phyloP scores from a whole-genome alignment of 78 protist genomes.

The Andalucia godoyi region DNA sequence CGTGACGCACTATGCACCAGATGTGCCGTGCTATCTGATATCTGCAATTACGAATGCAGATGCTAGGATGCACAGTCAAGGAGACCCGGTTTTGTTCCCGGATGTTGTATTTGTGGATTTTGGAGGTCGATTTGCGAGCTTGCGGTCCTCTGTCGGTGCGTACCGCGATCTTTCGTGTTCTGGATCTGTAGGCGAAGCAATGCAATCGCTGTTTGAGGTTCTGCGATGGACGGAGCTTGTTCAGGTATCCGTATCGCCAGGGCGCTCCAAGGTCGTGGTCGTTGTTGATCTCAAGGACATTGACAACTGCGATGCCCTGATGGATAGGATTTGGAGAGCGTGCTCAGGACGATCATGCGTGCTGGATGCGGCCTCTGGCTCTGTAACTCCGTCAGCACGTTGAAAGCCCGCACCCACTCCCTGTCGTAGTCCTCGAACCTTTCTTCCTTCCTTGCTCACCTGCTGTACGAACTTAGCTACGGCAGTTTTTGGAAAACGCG shows the following conservation, averaged over 20 bases:
- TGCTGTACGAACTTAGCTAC: too few species aligned
- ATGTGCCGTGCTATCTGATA: slow-evolving; percentile 12
- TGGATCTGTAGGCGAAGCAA: neutral
- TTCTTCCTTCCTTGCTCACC: too few species aligned
- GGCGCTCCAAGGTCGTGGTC: neutral
- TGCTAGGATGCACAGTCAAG: neutral
- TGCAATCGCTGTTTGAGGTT: neutral
- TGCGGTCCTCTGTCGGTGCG: too few species aligned
- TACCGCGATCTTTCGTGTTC: neutral
- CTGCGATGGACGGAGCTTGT: neutral
- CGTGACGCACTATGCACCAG: slow-evolving; percentile 46
- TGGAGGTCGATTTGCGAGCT: neutral
- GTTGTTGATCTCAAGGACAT: neutral
- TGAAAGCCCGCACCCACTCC: too few species aligned
- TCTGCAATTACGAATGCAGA: neutral
- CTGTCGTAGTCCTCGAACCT: too few species aligned
- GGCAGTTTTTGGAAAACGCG: too few species aligned
- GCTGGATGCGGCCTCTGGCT: too few species aligned
- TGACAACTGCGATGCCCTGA: neutral
- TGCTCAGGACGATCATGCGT: too few species aligned
- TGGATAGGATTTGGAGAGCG: neutral
- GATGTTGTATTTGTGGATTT: neutral
- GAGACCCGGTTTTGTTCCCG: neutral
- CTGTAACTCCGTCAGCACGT: too few species aligned
- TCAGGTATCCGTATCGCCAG: neutral